Conservation (phyloP, 805 yeast genomes). For the Zygosaccharomyces bisporus region DNA sequence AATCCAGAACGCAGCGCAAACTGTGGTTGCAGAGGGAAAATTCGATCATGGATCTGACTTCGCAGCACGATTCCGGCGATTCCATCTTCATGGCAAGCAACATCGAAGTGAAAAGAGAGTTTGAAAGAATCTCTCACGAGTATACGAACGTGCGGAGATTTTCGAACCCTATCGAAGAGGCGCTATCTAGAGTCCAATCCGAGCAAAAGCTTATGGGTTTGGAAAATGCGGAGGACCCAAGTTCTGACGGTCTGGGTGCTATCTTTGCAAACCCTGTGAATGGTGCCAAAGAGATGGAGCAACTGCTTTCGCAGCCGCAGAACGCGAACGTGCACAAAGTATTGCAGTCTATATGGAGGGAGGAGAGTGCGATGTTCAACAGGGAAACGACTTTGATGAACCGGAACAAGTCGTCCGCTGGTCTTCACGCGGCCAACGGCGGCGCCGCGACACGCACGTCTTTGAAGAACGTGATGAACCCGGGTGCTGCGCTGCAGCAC, state of each 20-base stretch:
- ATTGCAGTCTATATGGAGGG: conserved; percentile 31
- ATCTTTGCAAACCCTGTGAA: conserved; percentile 10
- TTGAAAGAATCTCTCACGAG: conserved; percentile 73
- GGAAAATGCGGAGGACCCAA: conserved; percentile 9
- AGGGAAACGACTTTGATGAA: conserved; percentile 26
- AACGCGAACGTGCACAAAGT: conserved; percentile 27
- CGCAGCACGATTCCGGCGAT: conserved; percentile 27
- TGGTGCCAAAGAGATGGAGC: conserved; percentile 17
- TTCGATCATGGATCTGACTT: conserved; percentile 54
- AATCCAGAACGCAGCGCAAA: conserved; percentile 77
- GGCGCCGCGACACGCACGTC: conserved; percentile 17
- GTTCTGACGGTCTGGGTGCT: conserved; percentile 8
- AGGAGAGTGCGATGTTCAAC: conserved; percentile 28
- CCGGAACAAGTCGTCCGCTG: conserved; percentile 13
- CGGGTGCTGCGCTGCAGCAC: conserved; percentile 22
- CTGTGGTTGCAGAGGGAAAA: conserved; percentile 81
- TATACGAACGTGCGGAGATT: conserved; percentile 65
- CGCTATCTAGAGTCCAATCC: conserved; percentile 48
- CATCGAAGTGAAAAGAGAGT: conserved; percentile 65
- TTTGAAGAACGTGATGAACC: conserved; percentile 17
- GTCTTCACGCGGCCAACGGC: conserved; percentile 14
- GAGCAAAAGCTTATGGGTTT: conserved; percentile 14
- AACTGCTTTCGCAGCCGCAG: conserved; percentile 19
- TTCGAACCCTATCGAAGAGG: conserved; percentile 64
- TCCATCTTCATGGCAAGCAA: conserved; percentile 42